Conservation (phyloP, 208 protist genomes). For the Wallacemonas collosoma region DNA sequence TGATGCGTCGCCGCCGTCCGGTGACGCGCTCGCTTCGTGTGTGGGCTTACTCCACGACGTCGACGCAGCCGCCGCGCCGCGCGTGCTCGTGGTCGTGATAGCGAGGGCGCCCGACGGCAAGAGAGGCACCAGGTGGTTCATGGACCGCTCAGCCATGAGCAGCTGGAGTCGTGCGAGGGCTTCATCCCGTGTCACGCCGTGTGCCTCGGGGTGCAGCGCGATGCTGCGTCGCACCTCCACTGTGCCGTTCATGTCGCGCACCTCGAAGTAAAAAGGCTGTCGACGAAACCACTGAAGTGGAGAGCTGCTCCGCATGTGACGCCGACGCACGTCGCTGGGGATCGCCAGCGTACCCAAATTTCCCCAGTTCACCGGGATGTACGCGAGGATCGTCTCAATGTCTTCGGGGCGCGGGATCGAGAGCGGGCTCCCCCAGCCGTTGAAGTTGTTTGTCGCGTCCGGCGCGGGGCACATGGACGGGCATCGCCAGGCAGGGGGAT, state of each 20-base stretch:
- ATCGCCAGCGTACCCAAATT: slow-evolving; percentile 66
- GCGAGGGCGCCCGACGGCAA: slow-evolving; percentile 33
- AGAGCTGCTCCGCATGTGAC: slow-evolving; percentile 66
- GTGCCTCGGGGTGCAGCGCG: slow-evolving; percentile 77
- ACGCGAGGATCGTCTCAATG: slow-evolving; percentile 82
- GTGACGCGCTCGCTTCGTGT: not conserved
- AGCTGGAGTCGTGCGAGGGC: slow-evolving; percentile 59
- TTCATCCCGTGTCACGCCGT: slow-evolving; percentile 65
- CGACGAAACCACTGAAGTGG: slow-evolving; percentile 76
- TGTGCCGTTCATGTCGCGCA: slow-evolving; percentile 68
- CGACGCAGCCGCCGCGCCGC: slow-evolving; percentile 1
- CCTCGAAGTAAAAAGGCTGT: slow-evolving; percentile 87
- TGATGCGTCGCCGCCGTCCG: not conserved
- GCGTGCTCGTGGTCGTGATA: slow-evolving; percentile 27
- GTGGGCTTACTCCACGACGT: not conserved
- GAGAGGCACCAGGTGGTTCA: slow-evolving; percentile 62
- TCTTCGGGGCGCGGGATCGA: slow-evolving; percentile 69
- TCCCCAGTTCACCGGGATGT: slow-evolving; percentile 85
- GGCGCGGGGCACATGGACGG: slow-evolving; percentile 21
- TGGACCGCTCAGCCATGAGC: slow-evolving; percentile 44
- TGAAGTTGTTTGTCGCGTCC: slow-evolving; percentile 55
- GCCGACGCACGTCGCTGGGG: slow-evolving; percentile 48
- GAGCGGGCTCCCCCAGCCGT: slow-evolving; percentile 58
- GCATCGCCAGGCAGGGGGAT: not conserved
- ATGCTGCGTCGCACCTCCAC: slow-evolving; percentile 77